Evolutionary conservation across 1,139 yeast species (phyloP).

Genomic region (Debaryomycetaceae sp.): DNA sequence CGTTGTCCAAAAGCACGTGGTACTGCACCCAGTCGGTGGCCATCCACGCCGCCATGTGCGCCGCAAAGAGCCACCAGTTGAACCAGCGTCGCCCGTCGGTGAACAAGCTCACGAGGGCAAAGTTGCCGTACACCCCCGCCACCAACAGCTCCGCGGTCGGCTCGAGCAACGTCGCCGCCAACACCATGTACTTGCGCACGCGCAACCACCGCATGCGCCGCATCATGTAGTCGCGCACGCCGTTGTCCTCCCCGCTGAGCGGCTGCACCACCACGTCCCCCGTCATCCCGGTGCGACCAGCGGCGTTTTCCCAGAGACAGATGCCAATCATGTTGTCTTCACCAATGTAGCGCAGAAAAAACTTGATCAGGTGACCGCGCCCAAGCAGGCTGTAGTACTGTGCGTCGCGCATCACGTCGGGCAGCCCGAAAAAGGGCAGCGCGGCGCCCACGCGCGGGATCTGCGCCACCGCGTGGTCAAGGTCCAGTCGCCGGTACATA

Average conservation of each 20-base stretch:
- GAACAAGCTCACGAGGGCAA: conserved; percentile 50
- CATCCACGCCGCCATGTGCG: conserved; percentile 64
- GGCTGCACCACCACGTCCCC: conserved; percentile 83
- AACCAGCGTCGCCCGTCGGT: conserved; percentile 18
- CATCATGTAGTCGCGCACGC: conserved; percentile 52
- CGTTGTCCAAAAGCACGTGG: conserved; percentile 34
- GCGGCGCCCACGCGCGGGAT: conserved; percentile 18
- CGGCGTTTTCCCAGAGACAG: conserved; percentile 69
- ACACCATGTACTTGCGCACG: conserved; percentile 86
- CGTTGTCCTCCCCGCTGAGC: conserved; percentile 44
- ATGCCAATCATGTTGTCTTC: conserved; percentile 94
- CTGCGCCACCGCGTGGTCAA: conserved; percentile 58
- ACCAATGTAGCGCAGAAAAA: conserved; percentile 79
- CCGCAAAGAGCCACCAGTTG: conserved; percentile 32
- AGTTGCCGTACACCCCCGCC: conserved; percentile 65
- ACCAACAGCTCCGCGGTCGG: conserved; percentile 81
- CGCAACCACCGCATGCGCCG: conserved; percentile 83
- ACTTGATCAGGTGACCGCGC: conserved; percentile 53
- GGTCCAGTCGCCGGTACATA: conserved; percentile 63
- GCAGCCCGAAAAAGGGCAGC: conserved; percentile 30
- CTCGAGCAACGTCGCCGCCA: conserved; percentile 77
- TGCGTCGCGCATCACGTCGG: conserved; percentile 30
- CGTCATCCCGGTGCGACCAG: conserved; percentile 72
- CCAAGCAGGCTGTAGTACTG: conserved; percentile 24
- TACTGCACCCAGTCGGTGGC: conserved; percentile 59